Base-by-base conservation (phyloP, 2,329 filamentous ascomycete genomes). In the Helicocarpus griseus region DNA sequence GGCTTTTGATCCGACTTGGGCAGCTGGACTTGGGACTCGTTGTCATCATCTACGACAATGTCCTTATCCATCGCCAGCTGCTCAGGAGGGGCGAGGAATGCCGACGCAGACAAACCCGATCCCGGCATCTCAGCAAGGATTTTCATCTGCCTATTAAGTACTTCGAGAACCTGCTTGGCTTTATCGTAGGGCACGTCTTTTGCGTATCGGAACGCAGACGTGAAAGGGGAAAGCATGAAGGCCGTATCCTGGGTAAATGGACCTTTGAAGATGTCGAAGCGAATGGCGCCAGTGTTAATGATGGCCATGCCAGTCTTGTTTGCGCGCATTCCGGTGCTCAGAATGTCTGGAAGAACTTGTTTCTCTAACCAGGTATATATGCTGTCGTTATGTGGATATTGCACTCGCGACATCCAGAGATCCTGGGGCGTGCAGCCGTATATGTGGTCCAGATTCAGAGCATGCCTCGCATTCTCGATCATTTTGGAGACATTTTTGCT, bases 191-290 rank as follows among this genome's bases (percentile, higher is more conserved):
- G 87, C 4, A 98, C 86, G 59, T 94, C 82, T 49, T 85, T 82
- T 48, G 96, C 76, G 58, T 83, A 89, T 24, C 78, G 76, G 66
- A 96, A 86, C 1, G 79, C 80, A 67, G 85, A 95, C 1, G 81
- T 82, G 65, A 98, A 98, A 0, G 93, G 93, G 7, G 87, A 94
- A 26, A 97, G 78, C 36, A 91, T 84, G 64, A 82, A 97, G 0
- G 86, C 88, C 3, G 84, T 85, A 65, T 98, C 93, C 36, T 82
- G 81, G 0, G 93, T 97, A 63, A 97, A 97, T 0, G 84, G 75
- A 0, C 93, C 93, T 66, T 91, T 82, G 76, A 96, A 95, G 55
- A 98, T 87, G 66, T 98, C 93, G 67, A 97, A 98, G 41, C 93
- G 86, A 58, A 98, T 82, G 3, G 87, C 87, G 24, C 93, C 93